Evolutionary conservation across 768 basidiomycete genomes (phyloP).

Genomic region (Kondoa malvinella): DNA sequence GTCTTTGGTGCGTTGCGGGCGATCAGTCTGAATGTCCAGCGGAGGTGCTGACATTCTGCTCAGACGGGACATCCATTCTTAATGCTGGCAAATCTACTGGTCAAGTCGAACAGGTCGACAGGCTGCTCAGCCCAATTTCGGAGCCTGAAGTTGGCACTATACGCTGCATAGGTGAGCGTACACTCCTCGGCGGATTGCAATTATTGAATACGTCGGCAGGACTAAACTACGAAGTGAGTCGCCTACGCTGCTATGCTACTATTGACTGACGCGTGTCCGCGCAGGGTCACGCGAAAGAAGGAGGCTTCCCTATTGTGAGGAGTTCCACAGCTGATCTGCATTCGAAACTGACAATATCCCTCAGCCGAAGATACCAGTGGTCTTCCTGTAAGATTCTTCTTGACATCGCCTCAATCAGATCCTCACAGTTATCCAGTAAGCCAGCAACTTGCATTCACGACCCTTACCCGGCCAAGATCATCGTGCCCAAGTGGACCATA

Average conservation of each 20-base stretch:
- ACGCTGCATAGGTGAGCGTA: constrained; percentile 1
- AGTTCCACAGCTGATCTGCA: neutral
- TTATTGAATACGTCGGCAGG: neutral
- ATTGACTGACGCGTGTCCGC: neutral
- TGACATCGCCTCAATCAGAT: neutral
- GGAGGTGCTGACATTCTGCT: neutral
- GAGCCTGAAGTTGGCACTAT: constrained; percentile 6
- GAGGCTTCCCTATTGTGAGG: neutral
- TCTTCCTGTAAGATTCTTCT: neutral
- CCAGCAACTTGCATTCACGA: neutral
- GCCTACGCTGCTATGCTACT: neutral
- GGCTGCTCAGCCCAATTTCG: neutral
- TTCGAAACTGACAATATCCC: neutral
- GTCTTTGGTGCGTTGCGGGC: neutral
- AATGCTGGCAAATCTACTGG: neutral
- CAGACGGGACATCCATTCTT: neutral
- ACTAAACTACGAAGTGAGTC: neutral
- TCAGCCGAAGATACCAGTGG: neutral
- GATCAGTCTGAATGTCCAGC: no score
- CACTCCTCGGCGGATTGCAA: no score
- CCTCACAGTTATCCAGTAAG: neutral
- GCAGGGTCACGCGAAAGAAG: neutral
- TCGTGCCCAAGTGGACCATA: constrained; percentile 4
- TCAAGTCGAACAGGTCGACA: neutral
- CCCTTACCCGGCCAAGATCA: constrained; percentile 7